phyloP scores from a whole-genome alignment of 805 yeast genomes.

The Brettanomyces sp. region DNA sequence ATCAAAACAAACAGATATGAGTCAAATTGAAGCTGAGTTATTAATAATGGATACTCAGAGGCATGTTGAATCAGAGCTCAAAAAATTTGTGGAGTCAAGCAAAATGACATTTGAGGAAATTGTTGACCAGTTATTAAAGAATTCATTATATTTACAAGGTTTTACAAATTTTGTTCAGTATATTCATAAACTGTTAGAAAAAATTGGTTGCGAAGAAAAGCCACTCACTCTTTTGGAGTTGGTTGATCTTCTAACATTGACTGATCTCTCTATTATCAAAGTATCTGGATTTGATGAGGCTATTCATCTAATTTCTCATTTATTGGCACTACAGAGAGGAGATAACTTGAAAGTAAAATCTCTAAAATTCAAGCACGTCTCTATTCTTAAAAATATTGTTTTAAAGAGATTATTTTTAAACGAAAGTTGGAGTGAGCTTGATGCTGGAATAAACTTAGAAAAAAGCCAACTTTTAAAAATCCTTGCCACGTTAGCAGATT shows the following conservation, averaged over 20 bases:
- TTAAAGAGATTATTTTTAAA: constrained; percentile 53
- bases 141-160: not conserved
- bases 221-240: constrained; percentile 36
- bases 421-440: constrained; percentile 43
- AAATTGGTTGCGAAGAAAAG: constrained; percentile 28
- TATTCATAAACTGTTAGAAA: not conserved
- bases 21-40: constrained; percentile 37
- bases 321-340: not conserved
- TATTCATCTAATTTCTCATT: constrained; percentile 32
- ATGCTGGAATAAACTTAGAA: constrained; percentile 6
- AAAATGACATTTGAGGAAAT: constrained; percentile 20
- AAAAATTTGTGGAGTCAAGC: too few relatives aligned
- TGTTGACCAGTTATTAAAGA: not conserved
- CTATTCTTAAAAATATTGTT: constrained; percentile 25
- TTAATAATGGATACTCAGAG: constrained; percentile 13
- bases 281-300: constrained; percentile 35
- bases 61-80: too few relatives aligned
- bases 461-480: constrained; percentile 10
- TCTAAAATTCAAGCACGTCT: not conserved
- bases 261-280: constrained; percentile 43
- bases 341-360: not conserved
- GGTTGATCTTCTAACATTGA: constrained; percentile 36
- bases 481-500: constrained; percentile 5
- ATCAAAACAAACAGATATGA: constrained; percentile 21
- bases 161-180: not conserved